Percentiles rank a stretch among this genome's conserved stretches.
These are phyloP conservation scores for Cryptosporidium andersoni DNA, from an alignment of 169 alveolate species.

Conservation along the genomic window DNA sequence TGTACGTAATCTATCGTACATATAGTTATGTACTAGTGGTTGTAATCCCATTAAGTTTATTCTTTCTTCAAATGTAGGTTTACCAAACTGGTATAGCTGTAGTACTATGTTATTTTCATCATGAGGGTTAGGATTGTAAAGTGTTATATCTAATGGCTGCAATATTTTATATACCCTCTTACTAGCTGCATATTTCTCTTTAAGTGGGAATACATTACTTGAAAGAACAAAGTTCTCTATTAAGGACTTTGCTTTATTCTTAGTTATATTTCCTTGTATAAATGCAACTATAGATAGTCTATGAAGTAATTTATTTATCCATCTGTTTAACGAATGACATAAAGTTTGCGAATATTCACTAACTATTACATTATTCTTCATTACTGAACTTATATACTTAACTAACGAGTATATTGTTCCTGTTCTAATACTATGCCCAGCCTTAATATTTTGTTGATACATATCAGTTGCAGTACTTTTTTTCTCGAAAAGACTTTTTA, in stretches of 20 bases:
- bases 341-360: slow-evolving; percentile 1
- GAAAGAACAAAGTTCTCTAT: slow-evolving; percentile 28
- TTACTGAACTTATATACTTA: background rate
- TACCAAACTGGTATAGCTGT: slow-evolving; percentile 39
- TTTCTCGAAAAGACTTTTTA: background rate
- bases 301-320: slow-evolving; percentile 51
- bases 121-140: slow-evolving; percentile 9
- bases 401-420: background rate
- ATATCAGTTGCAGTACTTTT: background rate
- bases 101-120: slow-evolving; percentile 49
- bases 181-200: slow-evolving; percentile 26
- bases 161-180: slow-evolving; percentile 26
- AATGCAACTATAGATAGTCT: slow-evolving; percentile 41
- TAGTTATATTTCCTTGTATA: slow-evolving; percentile 53
- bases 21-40: slow-evolving; percentile 35
- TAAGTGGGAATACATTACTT: slow-evolving; percentile 34
- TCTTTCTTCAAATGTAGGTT: slow-evolving; percentile 60
- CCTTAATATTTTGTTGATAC: background rate
- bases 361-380: background rate
- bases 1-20: slow-evolving; percentile 48
- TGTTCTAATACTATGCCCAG: background rate
- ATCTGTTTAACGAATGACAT: slow-evolving; percentile 26
- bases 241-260: slow-evolving; percentile 15
- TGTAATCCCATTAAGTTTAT: slow-evolving; percentile 48
- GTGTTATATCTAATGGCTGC: slow-evolving; percentile 21